Conservation (phyloP, 148 eudicot species). For the Drosera capensis region DNA sequence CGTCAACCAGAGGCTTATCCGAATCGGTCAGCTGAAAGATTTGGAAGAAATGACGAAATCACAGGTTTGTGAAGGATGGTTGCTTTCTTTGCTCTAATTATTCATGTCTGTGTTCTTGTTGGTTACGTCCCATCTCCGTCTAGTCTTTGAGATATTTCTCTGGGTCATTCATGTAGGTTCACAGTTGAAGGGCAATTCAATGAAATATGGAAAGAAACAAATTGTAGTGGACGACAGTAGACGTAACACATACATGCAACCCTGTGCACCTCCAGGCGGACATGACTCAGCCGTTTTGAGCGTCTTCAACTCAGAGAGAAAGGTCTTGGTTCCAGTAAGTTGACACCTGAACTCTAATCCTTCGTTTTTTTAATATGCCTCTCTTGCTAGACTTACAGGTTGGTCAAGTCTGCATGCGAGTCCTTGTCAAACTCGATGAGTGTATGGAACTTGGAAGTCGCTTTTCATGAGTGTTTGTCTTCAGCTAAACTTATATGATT, state of each 20-base stretch:
- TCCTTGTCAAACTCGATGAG: too few relatives aligned
- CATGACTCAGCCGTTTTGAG: conserved; percentile 29
- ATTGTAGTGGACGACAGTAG: conserved; percentile 51
- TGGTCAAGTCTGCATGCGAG: too few relatives aligned
- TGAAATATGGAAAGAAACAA: conserved; percentile 62
- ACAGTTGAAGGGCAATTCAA: conserved; percentile 32
- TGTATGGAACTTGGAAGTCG: too few relatives aligned
- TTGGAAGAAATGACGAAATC: conserved; percentile 23
- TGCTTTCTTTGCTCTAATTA: neutral
- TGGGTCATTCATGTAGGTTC: conserved; percentile 17
- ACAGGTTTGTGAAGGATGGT: neutral
- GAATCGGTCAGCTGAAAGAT: conserved; percentile 28
- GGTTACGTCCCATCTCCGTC: neutral
- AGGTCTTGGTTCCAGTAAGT: conserved; percentile 58
- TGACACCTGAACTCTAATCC: too few relatives aligned
- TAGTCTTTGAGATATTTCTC: neutral
- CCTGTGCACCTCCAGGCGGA: conserved; percentile 18
- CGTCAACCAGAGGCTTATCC: conserved; percentile 34
- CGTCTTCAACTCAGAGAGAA: conserved; percentile 32
- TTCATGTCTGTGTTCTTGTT: neutral
- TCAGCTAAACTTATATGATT: too few relatives aligned
- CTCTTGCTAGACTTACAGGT: too few relatives aligned
- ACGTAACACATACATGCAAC: conserved; percentile 57
- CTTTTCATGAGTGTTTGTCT: too few relatives aligned
- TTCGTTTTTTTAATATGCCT: too few relatives aligned